Percentiles rank a stretch among this genome's conserved stretches.
Evolutionary conservation across 176 grass and related monocot genomes (phyloP).

Genomic region (Avena insularis): DNA sequence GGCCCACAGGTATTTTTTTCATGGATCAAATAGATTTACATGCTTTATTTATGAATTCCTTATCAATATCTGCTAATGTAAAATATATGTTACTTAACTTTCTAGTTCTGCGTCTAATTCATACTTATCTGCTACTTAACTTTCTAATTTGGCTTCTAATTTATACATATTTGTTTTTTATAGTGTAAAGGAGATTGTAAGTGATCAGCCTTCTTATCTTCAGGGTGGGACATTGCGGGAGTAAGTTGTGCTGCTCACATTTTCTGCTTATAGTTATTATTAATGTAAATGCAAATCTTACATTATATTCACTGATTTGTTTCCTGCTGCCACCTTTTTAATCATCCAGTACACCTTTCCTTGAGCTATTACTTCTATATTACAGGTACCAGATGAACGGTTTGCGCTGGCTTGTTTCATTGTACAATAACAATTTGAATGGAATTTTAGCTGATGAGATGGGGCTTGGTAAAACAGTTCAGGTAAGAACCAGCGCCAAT

Average conservation of each 20-base stretch:
- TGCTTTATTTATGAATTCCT: constrained; percentile 25
- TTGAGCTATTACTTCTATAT: constrained; percentile 29
- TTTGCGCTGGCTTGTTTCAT: constrained; percentile 92
- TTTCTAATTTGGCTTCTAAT: constrained; percentile 30
- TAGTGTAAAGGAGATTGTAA: constrained; percentile 96
- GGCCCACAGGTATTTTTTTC: constrained; percentile 79
- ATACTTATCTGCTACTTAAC: neutral
- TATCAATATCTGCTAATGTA: constrained; percentile 1
- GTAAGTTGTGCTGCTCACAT: constrained; percentile 55
- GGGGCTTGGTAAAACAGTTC: constrained; percentile 99
- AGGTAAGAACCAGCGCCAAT: constrained; percentile 63
- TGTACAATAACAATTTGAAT: constrained; percentile 98
- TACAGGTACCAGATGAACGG: constrained; percentile 99
- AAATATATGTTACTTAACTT: constrained; percentile 17
- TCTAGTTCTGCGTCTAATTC: constrained; percentile 11
- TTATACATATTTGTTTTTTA: constrained; percentile 48
- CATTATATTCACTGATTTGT: constrained; percentile 2
- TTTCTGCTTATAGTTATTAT: constrained; percentile 9
- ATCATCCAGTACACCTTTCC: constrained; percentile 20
- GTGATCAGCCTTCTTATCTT: constrained; percentile 85
- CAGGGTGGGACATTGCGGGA: constrained; percentile 91
- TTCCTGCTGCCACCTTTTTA: neutral
- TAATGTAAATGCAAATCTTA: neutral
- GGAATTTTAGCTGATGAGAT: constrained; percentile 99
- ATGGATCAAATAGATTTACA: constrained; percentile 36